phyloP scores from a whole-genome alignment of 2,329 filamentous ascomycete genomes.

The Mycosphaerella sp. region DNA sequence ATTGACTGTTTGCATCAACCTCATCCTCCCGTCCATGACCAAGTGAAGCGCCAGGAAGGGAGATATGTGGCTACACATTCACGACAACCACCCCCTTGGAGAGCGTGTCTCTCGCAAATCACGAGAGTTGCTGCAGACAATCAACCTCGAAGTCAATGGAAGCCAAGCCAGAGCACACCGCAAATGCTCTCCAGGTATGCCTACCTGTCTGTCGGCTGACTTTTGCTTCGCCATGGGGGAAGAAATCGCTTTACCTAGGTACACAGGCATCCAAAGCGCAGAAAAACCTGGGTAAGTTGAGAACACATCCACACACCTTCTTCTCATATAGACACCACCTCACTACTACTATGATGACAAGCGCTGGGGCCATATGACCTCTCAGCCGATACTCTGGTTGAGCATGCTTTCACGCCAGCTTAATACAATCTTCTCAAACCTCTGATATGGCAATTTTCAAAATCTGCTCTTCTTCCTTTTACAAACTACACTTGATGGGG shows the following conservation, averaged over 20 bases:
- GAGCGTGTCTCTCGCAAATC: too few species aligned
- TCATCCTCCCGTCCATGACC: too few species aligned
- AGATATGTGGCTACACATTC: too few species aligned
- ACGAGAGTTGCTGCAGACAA: background rate
- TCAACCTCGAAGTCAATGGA: background rate
- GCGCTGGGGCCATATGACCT: constrained; percentile 31
- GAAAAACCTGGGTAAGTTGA: constrained; percentile 2
- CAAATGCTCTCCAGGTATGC: background rate
- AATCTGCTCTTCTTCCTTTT: too few species aligned
- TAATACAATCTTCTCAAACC: constrained; percentile 28
- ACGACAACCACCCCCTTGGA: too few species aligned
- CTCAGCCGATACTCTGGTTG: constrained; percentile 26
- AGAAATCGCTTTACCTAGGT: too few species aligned
- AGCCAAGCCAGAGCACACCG: background rate
- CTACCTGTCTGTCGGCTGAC: too few species aligned
- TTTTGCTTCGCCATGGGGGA: too few species aligned
- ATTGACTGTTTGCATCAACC: too few species aligned
- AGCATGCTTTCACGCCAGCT: constrained; percentile 31
- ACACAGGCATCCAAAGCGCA: background rate
- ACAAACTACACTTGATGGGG: too few species aligned
- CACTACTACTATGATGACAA: constrained; percentile 19
- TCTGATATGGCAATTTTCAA: constrained; percentile 5
- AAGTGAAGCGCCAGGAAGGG: too few species aligned
- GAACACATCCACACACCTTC: background rate
- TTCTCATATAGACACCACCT: background rate